Base-by-base conservation (phyloP, 2,329 filamentous ascomycete species). In the Blumeria graminis region DNA sequence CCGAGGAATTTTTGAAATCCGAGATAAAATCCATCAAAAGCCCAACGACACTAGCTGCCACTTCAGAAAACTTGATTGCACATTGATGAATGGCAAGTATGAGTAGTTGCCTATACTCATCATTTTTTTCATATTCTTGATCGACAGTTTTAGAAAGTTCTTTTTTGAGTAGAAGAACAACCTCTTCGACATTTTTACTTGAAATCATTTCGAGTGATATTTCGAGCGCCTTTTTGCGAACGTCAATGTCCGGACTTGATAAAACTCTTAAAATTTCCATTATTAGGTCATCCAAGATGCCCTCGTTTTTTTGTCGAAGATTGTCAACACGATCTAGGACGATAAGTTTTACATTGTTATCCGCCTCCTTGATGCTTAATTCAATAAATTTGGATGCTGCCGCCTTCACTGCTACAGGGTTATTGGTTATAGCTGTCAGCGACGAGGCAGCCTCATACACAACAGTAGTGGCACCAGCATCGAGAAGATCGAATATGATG, bases 311-410 rank as follows among this genome's bases (percentile, higher is more conserved):
- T 67, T 83, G 81, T 63, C 89, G 78, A 60, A 95, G 70, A 64
- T 90, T 82, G 64, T 94, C 84, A 39, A 98, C 92, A 50, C 90
- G 84, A 66, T 96, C 92, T 46, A 98, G 76, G 18, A 98, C 92
- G 63, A 98, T 98, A 50, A 98, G 81, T 72, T 98, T 98, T 61
- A 98, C 92, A 67, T 98, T 98, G 74, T 98, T 98, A 69, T 98
- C 92, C 0, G 92, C 83, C 70, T 96, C 92, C 71, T 94, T 94
- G 68, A 98, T 95, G 67, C 85, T 88, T 8, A 98, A 75, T 69
- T 98, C 92, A 61, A 96, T 94, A 68, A 98, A 92, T 67, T 98
- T 98, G 63, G 80, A 78, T 13, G 92, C 92, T 9, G 92, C 92
- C 32, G 92, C 92, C 72, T 96, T 98, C 58, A 98, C 90, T 16